Evolutionary conservation across 2,329 filamentous ascomycete species (phyloP).

Genomic region (Fusarium liriodendri): DNA sequence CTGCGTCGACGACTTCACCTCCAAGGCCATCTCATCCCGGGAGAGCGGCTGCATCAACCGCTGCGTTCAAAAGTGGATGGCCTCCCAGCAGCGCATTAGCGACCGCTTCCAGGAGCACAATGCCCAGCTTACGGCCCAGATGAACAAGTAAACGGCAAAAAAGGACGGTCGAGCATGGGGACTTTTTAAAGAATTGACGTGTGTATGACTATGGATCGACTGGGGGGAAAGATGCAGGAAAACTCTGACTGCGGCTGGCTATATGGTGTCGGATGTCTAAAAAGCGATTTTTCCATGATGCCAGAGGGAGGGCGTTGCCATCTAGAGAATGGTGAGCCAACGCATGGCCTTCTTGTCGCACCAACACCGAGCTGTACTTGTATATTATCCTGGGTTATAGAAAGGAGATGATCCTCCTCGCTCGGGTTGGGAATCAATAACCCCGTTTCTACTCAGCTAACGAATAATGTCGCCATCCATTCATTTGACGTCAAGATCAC

Average conservation of each 20-base stretch:
- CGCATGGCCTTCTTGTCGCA: conserved; percentile 28
- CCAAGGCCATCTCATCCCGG: conserved; percentile 88
- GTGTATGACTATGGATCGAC: conserved; percentile 38
- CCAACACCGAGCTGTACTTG: conserved; percentile 33
- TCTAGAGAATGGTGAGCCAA: conserved; percentile 19
- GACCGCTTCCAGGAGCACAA: conserved; percentile 86
- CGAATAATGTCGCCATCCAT: neutral
- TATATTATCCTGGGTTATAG: conserved; percentile 39
- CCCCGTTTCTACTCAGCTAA: conserved; percentile 25
- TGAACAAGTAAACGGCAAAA: conserved; percentile 52
- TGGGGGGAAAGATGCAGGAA: neutral
- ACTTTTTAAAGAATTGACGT: conserved; percentile 4
- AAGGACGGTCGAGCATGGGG: neutral
- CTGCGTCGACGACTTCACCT: conserved; percentile 98
- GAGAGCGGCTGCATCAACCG: conserved; percentile 94
- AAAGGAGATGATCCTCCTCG: conserved; percentile 17
- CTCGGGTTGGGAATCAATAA: conserved; percentile 13
- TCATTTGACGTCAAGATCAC: neutral
- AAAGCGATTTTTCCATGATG: conserved; percentile 13
- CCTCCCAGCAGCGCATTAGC: conserved; percentile 88
- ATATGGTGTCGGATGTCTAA: conserved; percentile 21
- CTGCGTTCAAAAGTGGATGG: conserved; percentile 97
- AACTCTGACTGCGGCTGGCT: neutral
- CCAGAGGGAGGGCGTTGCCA: conserved; percentile 10
- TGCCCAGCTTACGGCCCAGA: conserved; percentile 66